These are phyloP conservation scores for Sporothrix humicola DNA, from an alignment of 2,329 filamentous ascomycete species.

Conservation along the genomic window DNA sequence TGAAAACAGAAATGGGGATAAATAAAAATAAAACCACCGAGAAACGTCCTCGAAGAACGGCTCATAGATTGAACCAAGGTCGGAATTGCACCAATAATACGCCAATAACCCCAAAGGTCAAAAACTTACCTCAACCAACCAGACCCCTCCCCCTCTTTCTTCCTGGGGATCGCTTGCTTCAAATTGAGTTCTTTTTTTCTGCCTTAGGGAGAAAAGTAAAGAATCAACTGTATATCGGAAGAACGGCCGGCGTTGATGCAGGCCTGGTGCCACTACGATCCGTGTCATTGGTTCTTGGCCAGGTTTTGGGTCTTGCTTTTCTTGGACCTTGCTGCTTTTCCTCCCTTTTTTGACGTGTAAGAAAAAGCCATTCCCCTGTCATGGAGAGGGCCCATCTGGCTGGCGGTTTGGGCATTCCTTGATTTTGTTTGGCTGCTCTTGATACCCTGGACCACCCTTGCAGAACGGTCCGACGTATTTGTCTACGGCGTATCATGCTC, in stretches of 20 bases:
- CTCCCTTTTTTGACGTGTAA: neutral
- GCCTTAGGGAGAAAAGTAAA: no score
- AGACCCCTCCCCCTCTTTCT: neutral
- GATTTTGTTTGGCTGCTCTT: neutral
- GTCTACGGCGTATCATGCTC: constrained; percentile 11
- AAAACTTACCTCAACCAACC: neutral
- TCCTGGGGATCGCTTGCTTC: neutral
- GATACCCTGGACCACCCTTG: neutral
- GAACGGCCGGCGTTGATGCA: constrained; percentile 8
- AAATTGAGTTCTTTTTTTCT: neutral
- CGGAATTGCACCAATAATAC: neutral
- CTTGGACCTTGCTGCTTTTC: neutral
- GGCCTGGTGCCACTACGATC: constrained; percentile 6
- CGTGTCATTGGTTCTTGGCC: neutral
- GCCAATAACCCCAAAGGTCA: neutral
- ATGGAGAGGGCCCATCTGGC: neutral
- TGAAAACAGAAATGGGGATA: neutral
- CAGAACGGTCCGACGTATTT: constrained; percentile 13
- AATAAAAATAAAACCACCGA: neutral
- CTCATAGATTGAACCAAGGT: neutral
- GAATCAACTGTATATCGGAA: neutral
- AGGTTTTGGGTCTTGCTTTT: neutral
- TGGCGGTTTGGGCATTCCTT: neutral
- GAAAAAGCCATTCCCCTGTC: neutral
- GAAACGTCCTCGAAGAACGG: neutral